These are phyloP conservation scores for Clonostachys rosea DNA, from an alignment of 2,329 filamentous ascomycete species.

Conservation along the genomic window DNA sequence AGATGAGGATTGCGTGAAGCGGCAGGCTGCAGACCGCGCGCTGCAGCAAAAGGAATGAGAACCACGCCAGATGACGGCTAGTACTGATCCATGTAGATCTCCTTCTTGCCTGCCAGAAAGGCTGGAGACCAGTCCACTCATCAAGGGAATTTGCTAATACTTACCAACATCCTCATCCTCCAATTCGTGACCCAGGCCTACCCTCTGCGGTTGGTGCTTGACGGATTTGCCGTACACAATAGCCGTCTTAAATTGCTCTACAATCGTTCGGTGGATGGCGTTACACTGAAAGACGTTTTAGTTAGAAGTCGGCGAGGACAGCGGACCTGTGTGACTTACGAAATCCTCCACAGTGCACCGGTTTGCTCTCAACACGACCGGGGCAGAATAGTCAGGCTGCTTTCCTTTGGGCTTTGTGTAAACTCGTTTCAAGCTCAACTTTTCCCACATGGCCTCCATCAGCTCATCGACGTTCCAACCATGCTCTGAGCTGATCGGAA, in stretches of 20 bases:
- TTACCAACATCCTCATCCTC: conserved; percentile 95
- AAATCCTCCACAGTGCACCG: conserved; percentile 95
- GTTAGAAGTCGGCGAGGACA: conserved; percentile 10
- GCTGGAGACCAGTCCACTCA: not conserved
- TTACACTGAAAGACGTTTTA: conserved; percentile 68
- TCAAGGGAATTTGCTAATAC: conserved; percentile 21
- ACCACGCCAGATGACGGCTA: no score
- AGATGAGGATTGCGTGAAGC: not conserved
- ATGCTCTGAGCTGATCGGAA: conserved; percentile 94
- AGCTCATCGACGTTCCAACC: conserved; percentile 98
- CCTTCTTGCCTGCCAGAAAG: no score
- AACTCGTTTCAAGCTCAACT: conserved; percentile 82
- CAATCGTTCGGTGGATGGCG: conserved; percentile 91
- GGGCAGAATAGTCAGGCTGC: conserved; percentile 84
- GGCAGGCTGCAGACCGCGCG: no score
- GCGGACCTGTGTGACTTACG: conserved; percentile 51
- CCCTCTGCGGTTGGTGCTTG: conserved; percentile 96
- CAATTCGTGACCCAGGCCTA: conserved; percentile 85
- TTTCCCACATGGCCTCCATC: conserved; percentile 98
- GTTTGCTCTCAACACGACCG: conserved; percentile 80
- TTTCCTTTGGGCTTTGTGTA: conserved; percentile 99
- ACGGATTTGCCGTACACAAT: conserved; percentile 97
- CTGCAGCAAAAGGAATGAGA: no score
- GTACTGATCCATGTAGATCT: no score
- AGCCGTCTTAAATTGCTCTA: conserved; percentile 91